Conservation (phyloP, 1,139 yeast genomes). For the Petasospora rhodanensis region DNA sequence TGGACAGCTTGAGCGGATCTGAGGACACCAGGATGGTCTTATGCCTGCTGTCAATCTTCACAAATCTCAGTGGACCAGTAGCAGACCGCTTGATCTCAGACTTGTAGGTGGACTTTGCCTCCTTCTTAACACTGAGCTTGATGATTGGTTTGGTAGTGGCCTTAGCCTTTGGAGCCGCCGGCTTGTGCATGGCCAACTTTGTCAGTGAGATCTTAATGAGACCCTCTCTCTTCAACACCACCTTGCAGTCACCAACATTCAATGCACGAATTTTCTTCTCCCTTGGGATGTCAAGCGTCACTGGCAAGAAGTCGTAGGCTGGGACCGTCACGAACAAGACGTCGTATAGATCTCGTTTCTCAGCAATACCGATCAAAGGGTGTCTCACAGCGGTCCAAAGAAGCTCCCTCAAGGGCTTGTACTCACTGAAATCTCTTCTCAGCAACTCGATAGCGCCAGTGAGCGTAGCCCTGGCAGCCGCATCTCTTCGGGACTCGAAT, state of each 20-base stretch:
- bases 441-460: slow-evolving; percentile 55
- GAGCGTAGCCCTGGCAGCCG: slow-evolving; percentile 33
- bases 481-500: slow-evolving; percentile 47
- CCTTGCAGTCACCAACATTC: slow-evolving; percentile 29
- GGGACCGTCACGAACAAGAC: slow-evolving; percentile 62
- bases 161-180: background rate
- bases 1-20: slow-evolving; percentile 20
- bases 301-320: slow-evolving; percentile 56
- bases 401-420: slow-evolving; percentile 52
- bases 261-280: slow-evolving; percentile 63
- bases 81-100: slow-evolving; percentile 19
- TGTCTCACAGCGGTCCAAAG: slow-evolving; percentile 72
- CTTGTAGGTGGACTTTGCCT: slow-evolving; percentile 7
- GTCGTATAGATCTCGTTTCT: slow-evolving; percentile 61
- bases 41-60: slow-evolving; percentile 19
- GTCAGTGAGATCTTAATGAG: slow-evolving; percentile 28
- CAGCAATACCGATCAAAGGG: slow-evolving; percentile 53
- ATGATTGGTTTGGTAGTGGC: slow-evolving; percentile 6
- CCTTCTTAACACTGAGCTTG: slow-evolving; percentile 4
- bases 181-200: too few species aligned
- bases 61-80: slow-evolving; percentile 23
- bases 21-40: slow-evolving; percentile 22
- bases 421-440: slow-evolving; percentile 60
- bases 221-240: slow-evolving; percentile 33
- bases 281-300: slow-evolving; percentile 62